phyloP scores from a whole-genome alignment of 148 eudicot species.

The Fallopia convolvulus region DNA sequence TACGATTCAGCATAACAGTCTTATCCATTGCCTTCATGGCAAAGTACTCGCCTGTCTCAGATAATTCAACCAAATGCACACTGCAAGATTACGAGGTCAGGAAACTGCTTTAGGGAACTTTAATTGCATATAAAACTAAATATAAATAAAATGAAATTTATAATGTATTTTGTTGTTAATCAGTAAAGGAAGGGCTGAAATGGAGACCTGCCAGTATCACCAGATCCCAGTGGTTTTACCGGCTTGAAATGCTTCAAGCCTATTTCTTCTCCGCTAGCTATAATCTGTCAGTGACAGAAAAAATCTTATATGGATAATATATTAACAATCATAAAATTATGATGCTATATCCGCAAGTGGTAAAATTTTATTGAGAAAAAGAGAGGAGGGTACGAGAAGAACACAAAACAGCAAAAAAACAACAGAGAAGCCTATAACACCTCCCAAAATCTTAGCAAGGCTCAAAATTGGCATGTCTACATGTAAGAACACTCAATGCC shows the following conservation, averaged over 20 bases:
- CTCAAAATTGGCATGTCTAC: too few relatives aligned
- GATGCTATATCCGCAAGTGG: background rate
- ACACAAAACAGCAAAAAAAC: too few relatives aligned
- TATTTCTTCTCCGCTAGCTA: constrained; percentile 58
- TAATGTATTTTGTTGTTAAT: background rate
- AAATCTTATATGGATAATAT: background rate
- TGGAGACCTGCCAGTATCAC: constrained; percentile 11
- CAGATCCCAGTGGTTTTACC: constrained; percentile 77
- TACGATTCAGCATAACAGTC: constrained; percentile 78
- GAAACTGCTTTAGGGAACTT: background rate
- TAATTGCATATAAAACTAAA: background rate
- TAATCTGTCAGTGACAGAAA: constrained; percentile 39
- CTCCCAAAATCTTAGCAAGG: too few relatives aligned
- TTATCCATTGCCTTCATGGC: constrained; percentile 99
- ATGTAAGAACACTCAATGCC: too few relatives aligned
- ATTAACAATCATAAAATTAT: background rate
- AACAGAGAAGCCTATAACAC: too few relatives aligned
- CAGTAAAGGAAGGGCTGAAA: background rate
- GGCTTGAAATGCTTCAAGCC: constrained; percentile 90
- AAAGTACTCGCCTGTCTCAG: constrained; percentile 67
- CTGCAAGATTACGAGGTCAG: constrained; percentile 27
- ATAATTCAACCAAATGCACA: constrained; percentile 92
- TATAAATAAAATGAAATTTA: background rate
- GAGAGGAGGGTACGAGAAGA: too few relatives aligned
- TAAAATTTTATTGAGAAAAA: too few relatives aligned